phyloP scores from a whole-genome alignment of 257 asterid species.

The Primulina tabacum region DNA sequence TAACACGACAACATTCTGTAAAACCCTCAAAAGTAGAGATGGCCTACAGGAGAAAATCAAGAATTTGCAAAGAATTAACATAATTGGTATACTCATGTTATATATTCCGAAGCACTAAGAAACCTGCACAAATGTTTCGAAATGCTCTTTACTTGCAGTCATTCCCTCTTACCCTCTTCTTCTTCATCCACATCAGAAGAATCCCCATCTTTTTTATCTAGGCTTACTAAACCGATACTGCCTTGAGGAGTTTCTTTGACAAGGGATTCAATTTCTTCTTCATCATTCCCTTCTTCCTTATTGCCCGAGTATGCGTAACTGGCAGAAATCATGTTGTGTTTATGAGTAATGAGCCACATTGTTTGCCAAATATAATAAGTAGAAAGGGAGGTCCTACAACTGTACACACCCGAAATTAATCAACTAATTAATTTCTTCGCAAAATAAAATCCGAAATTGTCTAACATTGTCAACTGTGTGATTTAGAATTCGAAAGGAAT shows the following conservation, averaged over 20 bases:
- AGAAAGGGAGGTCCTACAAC: neutral
- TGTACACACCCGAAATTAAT: neutral
- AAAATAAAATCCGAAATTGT: neutral
- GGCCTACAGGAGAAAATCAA: slow-evolving; percentile 15
- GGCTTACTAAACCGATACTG: slow-evolving; percentile 67
- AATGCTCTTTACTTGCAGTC: slow-evolving; percentile 8
- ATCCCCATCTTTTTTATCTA: slow-evolving; percentile 46
- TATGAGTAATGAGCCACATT: slow-evolving; percentile 14
- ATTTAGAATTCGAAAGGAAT: neutral
- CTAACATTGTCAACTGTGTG: neutral
- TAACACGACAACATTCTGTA: neutral
- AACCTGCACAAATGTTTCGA: neutral
- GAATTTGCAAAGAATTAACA: slow-evolving; percentile 22
- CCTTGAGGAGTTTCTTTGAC: slow-evolving; percentile 60
- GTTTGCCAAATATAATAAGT: neutral
- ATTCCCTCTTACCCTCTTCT: slow-evolving; percentile 57
- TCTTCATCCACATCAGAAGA: slow-evolving; percentile 59
- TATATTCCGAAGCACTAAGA: neutral
- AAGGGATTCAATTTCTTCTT: slow-evolving; percentile 73
- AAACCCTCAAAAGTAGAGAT: slow-evolving; percentile 20
- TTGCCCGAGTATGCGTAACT: slow-evolving; percentile 86
- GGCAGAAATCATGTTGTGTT: slow-evolving; percentile 20
- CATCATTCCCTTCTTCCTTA: slow-evolving; percentile 65
- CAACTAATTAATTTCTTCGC: neutral
- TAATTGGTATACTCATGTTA: slow-evolving; percentile 2